phyloP scores from a whole-genome alignment of 169 alveolate genomes.

The Plasmodium adleri region DNA sequence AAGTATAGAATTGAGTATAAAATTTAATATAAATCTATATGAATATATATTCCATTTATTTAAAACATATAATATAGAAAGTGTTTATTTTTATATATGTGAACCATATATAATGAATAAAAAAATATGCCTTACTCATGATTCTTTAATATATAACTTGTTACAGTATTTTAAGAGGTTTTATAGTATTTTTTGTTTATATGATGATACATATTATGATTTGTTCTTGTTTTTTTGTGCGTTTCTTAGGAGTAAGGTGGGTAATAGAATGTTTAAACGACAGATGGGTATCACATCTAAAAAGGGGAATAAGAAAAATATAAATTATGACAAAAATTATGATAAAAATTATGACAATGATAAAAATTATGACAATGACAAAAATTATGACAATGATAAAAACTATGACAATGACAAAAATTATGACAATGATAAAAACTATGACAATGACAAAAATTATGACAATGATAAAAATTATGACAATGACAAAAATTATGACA shows the following conservation, averaged over 20 bases:
- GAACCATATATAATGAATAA: conserved; percentile 39
- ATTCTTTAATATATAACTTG: conserved; percentile 11
- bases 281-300: too few species aligned
- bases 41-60: conserved; percentile 41
- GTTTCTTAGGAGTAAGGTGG: not conserved
- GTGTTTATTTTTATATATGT: conserved; percentile 26
- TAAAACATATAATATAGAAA: conserved; percentile 14
- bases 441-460: too few species aligned
- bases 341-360: too few species aligned
- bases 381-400: too few species aligned
- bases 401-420: too few species aligned
- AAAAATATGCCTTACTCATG: conserved; percentile 25
- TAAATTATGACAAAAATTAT: too few species aligned
- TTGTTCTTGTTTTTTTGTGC: conserved; percentile 41
- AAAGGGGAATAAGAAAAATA: too few species aligned
- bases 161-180: conserved; percentile 14
- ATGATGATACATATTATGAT: conserved; percentile 51
- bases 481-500: too few species aligned
- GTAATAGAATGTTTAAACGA: too few species aligned
- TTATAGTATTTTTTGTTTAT: conserved; percentile 20
- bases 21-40: conserved; percentile 26
- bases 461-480: too few species aligned
- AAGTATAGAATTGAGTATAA: conserved; percentile 30
- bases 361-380: too few species aligned
- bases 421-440: too few species aligned